phyloP scores from a whole-genome alignment of 148 eudicot genomes.

The Silene conica region DNA sequence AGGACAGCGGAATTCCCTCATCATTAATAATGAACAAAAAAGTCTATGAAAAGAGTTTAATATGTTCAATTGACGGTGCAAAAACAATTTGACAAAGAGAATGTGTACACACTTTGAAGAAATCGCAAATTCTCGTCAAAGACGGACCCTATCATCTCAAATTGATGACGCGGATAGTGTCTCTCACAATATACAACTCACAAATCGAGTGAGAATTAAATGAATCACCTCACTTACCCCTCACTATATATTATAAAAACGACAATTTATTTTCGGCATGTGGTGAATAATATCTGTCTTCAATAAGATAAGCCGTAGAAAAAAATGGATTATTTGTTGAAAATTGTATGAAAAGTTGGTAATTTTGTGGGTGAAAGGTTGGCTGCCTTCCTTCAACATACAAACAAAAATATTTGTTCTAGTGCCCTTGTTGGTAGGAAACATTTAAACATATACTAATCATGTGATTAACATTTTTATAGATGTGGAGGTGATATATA shows the following conservation, averaged over 20 bases:
- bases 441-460: conserved; percentile 17
- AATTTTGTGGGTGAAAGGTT: conserved; percentile 27
- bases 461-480: background rate
- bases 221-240: too few species aligned
- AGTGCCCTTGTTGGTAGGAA: conserved; percentile 24
- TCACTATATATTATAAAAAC: too few species aligned
- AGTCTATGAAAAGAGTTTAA: background rate
- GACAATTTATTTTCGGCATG: too few species aligned
- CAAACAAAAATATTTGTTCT: conserved; percentile 22
- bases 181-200: too few species aligned
- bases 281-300: too few species aligned
- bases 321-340: background rate
- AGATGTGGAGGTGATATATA: background rate
- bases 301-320: too few species aligned
- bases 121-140: too few species aligned
- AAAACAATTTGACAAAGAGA: conserved; percentile 25
- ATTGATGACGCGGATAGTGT: too few species aligned
- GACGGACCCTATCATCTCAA: too few species aligned
- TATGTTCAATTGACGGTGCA: conserved; percentile 13
- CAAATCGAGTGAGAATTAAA: too few species aligned
- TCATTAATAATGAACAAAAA: too few species aligned
- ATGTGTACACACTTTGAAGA: conserved; percentile 23
- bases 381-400: conserved; percentile 18
- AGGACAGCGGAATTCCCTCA: too few species aligned
- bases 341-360: background rate